Base-by-base conservation (phyloP, 768 basidiomycete genomes). In the Lanmaoa pseudosensibilis region DNA sequence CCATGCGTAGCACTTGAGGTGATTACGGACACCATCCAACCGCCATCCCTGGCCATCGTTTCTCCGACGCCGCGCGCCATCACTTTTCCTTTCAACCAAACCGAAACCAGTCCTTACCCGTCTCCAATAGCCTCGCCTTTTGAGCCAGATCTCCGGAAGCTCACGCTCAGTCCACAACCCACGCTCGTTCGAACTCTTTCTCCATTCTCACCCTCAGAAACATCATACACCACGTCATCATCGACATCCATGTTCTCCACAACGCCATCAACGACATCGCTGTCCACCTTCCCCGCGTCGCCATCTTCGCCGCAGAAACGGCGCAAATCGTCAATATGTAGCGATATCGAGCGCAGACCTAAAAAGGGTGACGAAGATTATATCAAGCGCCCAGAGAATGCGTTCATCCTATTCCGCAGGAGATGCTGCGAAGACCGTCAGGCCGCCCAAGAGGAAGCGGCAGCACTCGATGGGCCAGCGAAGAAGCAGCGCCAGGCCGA, bases 401-500 rank as follows among this genome's bases (percentile, higher is more conserved):
- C 89, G 9, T 91, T 91, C 77, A 91, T 91, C 69, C 80, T 91
- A 53, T 91, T 91, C 81, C 83, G 89, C 52, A 81, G 88, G 63
- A 84, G 87, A 65, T 88, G 86, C 73, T 88, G 85, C 72, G 85
- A 87, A 72, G 85, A 88, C 49, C 82, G 84, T 34, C 83, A 87
- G 69, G 74, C 76, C 15, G 79, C 80, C 44, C 76, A 74, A 52
- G 82, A 82, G 47, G 83, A 83, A 50, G 79, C 74, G 4, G 65
- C 71, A 18, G 56, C 55, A 0, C 46, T 66, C 23, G 66, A 68
- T 40, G 63, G 73, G 2, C 78, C 82, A 5, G 69, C 80, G 15
- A 90, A 88, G 83, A 89, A 88, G 70, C 84, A 87, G 69, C 83
- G 87, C 46, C 85, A 85, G 71, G 84, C 88, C 10, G 87, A 90